phyloP scores from a whole-genome alignment of 192 early-diverging fungal species.

The Rhizophagus sp. region DNA sequence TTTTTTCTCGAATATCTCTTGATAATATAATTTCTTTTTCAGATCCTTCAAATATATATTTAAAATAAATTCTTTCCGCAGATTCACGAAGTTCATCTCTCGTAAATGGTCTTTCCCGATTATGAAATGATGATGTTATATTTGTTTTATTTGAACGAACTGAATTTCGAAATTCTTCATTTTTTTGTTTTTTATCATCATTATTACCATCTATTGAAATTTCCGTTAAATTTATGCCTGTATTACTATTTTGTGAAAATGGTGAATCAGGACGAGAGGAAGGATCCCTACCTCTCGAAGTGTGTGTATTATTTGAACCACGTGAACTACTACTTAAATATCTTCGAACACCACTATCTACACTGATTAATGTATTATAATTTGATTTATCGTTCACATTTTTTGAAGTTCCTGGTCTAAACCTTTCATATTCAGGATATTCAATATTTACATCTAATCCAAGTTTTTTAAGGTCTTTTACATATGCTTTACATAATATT shows the following conservation, averaged over 20 bases:
- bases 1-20: constrained; percentile 35
- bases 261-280: constrained; percentile 23
- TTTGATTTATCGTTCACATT: background rate
- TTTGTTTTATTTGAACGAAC: constrained; percentile 27
- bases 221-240: constrained; percentile 15
- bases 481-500: constrained; percentile 61
- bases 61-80: constrained; percentile 56
- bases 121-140: constrained; percentile 22
- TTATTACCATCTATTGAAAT: background rate
- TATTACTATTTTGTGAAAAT: background rate
- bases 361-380: background rate
- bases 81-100: constrained; percentile 50
- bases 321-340: constrained; percentile 11
- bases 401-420: background rate
- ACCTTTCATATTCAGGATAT: constrained; percentile 31
- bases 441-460: constrained; percentile 29
- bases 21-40: constrained; percentile 55
- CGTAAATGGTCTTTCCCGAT: constrained; percentile 33
- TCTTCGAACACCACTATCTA: background rate
- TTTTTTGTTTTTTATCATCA: background rate
- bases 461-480: constrained; percentile 39
- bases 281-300: background rate
- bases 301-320: background rate
- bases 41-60: constrained; percentile 52
- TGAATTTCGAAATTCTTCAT: constrained; percentile 22